Evolutionary conservation across 768 basidiomycete species (phyloP).

Genomic region (Amanita thiersii): DNA sequence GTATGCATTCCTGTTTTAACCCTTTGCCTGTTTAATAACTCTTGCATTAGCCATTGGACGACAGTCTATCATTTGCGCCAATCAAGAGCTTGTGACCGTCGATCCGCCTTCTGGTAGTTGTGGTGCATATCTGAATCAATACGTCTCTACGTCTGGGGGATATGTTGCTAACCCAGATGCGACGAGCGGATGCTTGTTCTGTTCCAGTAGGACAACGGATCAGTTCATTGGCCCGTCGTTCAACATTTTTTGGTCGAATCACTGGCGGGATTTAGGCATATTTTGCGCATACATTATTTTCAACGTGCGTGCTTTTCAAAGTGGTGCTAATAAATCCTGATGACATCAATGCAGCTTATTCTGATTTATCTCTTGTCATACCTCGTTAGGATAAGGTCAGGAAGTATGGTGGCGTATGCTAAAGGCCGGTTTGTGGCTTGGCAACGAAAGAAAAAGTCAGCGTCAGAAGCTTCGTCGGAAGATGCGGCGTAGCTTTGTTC

Average conservation of each 20-base stretch:
- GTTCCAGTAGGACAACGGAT: constrained; percentile 44
- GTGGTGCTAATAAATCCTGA: too few relatives aligned
- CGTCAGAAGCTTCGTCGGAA: too few relatives aligned
- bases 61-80: constrained; percentile 45
- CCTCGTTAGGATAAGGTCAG: too few relatives aligned
- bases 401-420: too few relatives aligned
- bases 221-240: constrained; percentile 45
- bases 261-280: constrained; percentile 47
- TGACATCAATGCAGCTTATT: too few relatives aligned
- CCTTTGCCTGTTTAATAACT: constrained; percentile 22
- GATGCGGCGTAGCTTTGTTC: too few relatives aligned
- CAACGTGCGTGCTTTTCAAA: constrained; percentile 40
- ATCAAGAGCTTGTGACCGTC: constrained; percentile 52
- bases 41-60: constrained; percentile 38
- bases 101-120: constrained; percentile 57
- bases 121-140: constrained; percentile 38
- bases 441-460: too few relatives aligned
- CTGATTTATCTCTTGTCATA: too few relatives aligned
- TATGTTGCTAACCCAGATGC: constrained; percentile 50
- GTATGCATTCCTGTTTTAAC: constrained; percentile 22
- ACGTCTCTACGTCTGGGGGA: constrained; percentile 45
- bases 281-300: constrained; percentile 38
- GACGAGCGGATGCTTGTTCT: constrained; percentile 45
- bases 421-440: too few relatives aligned
- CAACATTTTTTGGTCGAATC: constrained; percentile 49